Conservation (phyloP, 352 stramenopile species). For the Pilasporangium apinafurcum region DNA sequence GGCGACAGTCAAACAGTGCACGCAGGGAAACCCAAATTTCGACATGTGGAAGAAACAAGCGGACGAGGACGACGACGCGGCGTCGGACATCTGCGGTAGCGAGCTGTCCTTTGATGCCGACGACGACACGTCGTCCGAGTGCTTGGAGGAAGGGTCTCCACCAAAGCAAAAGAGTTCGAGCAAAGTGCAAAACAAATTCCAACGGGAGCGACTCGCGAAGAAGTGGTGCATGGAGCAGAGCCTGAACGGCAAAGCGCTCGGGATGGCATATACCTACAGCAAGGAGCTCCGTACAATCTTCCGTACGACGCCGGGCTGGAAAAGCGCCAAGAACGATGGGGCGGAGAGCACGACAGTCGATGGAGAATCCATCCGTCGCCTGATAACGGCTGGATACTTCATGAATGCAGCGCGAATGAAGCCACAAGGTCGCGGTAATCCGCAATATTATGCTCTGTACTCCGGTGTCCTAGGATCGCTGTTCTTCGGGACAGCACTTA, state of each 20-base stretch:
- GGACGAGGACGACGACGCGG: not conserved
- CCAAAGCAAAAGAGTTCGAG: not conserved
- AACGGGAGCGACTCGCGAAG: slow-evolving; percentile 5
- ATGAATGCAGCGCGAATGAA: slow-evolving; percentile 14
- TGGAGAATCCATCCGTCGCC: slow-evolving; percentile 4
- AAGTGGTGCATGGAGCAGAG: slow-evolving; percentile 12
- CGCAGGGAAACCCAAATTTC: too few relatives aligned
- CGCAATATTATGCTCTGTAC: slow-evolving; percentile 13
- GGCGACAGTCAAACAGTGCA: too few relatives aligned
- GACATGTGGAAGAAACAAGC: not conserved
- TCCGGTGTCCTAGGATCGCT: slow-evolving; percentile 7
- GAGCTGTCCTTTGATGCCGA: too few relatives aligned
- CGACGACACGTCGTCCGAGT: not conserved
- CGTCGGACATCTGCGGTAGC: not conserved
- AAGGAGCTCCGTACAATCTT: slow-evolving; percentile 10
- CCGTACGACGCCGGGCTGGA: slow-evolving; percentile 8
- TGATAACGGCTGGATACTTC: slow-evolving; percentile 13
- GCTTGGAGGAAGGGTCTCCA: not conserved
- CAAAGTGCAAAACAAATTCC: slow-evolving; percentile 8
- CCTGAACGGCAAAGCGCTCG: slow-evolving; percentile 16
- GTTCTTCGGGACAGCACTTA: slow-evolving; percentile 4
- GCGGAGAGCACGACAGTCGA: not conserved
- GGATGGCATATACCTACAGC: slow-evolving; percentile 5
- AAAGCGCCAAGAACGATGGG: not conserved
- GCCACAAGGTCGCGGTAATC: slow-evolving; percentile 1